Conservation (phyloP, 106 monocot genomes). For the Dioscorea alata region DNA sequence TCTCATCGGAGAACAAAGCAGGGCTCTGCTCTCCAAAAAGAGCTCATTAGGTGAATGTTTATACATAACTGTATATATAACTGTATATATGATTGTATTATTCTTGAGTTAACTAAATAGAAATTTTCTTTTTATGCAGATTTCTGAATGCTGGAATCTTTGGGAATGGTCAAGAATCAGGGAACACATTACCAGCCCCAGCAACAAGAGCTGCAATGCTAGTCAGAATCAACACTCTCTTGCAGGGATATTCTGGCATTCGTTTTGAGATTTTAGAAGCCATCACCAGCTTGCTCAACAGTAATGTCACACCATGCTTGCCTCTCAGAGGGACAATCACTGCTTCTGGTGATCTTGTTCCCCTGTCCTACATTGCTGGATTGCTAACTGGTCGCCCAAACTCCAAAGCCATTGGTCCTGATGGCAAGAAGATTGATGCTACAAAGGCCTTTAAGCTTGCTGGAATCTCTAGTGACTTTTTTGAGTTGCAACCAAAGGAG, state of each 20-base stretch:
- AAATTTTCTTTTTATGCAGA: slow-evolving; percentile 19
- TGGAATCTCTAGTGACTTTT: slow-evolving; percentile 29
- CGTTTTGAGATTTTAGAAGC: slow-evolving; percentile 70
- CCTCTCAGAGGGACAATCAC: slow-evolving; percentile 65
- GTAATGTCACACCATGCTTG: slow-evolving; percentile 55
- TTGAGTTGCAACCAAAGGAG: slow-evolving; percentile 48
- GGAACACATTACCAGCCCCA: slow-evolving; percentile 18
- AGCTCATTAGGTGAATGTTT: slow-evolving; percentile 50
- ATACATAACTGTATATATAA: too few relatives aligned
- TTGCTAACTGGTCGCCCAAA: slow-evolving; percentile 46
- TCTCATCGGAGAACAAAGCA: slow-evolving; percentile 64
- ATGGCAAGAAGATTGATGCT: slow-evolving; percentile 12
- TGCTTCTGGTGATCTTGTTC: slow-evolving; percentile 42
- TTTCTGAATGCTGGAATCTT: slow-evolving; percentile 68
- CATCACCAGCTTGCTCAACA: slow-evolving; percentile 51
- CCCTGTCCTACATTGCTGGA: slow-evolving; percentile 46
- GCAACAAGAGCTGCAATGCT: slow-evolving; percentile 65
- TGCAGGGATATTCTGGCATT: slow-evolving; percentile 77
- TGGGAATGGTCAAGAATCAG: slow-evolving; percentile 13
- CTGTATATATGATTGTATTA: too few relatives aligned
- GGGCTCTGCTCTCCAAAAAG: slow-evolving; percentile 62
- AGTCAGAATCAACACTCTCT: slow-evolving; percentile 60
- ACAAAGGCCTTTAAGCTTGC: slow-evolving; percentile 29
- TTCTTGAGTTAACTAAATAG: slow-evolving; percentile 9
- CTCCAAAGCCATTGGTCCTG: slow-evolving; percentile 19